Conservation (phyloP, 257 asterid species). For the Nicotiana undulata region DNA sequence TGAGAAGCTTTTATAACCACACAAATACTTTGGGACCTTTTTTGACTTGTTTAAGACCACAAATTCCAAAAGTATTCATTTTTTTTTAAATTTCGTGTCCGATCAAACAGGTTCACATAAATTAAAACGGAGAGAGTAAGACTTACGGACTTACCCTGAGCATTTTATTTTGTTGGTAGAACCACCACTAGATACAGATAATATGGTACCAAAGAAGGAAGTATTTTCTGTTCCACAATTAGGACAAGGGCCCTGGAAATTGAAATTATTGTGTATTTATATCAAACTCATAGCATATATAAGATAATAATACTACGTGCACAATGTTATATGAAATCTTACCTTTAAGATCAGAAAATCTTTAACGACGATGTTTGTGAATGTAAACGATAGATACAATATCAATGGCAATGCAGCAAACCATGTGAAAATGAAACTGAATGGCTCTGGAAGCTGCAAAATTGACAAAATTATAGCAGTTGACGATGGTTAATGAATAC, state of each 20-base stretch:
- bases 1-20: too few relatives aligned
- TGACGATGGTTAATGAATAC: neutral
- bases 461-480: neutral
- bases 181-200: constrained; percentile 83
- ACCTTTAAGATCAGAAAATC: constrained; percentile 84
- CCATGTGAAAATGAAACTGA: constrained; percentile 97
- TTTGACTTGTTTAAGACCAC: too few relatives aligned
- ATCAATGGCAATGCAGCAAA: constrained; percentile 86
- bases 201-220: constrained; percentile 93
- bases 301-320: neutral
- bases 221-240: constrained; percentile 92
- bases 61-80: too few relatives aligned
- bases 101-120: too few relatives aligned
- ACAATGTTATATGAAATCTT: neutral
- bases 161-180: constrained; percentile 60
- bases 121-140: too few relatives aligned
- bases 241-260: constrained; percentile 87
- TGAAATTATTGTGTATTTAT: neutral
- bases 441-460: constrained; percentile 97
- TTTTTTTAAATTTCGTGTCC: too few relatives aligned
- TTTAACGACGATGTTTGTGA: constrained; percentile 57
- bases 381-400: constrained; percentile 61
- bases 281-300: neutral
- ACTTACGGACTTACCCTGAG: constrained; percentile 42
- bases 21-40: too few relatives aligned